phyloP scores from a whole-genome alignment of 495 filamentous ascomycete genomes.

The Astrocystis sublimbata region DNA sequence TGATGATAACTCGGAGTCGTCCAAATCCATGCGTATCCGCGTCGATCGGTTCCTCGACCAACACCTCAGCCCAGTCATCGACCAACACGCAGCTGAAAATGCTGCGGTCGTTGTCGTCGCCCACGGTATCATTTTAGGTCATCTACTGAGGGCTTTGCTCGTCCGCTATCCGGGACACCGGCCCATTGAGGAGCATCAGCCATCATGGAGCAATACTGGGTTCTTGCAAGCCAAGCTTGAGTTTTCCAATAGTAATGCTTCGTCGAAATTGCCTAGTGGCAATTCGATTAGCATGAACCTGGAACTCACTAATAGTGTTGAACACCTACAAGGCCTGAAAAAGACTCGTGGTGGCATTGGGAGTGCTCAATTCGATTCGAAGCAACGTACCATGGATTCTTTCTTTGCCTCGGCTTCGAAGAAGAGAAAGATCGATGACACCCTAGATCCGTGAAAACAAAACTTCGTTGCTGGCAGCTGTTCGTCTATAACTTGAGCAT shows the following conservation, averaged over 20 bases:
- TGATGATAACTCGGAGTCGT: slow-evolving; percentile 51
- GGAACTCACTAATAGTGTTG: slow-evolving; percentile 50
- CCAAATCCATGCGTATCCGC: slow-evolving; percentile 63
- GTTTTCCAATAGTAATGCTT: background rate
- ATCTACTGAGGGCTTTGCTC: slow-evolving; percentile 65
- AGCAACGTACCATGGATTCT: slow-evolving; percentile 71
- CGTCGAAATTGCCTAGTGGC: background rate
- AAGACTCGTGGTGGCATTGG: slow-evolving; percentile 77
- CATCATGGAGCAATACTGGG: slow-evolving; percentile 48
- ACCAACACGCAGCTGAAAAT: slow-evolving; percentile 28
- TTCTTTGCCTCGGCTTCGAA: slow-evolving; percentile 63
- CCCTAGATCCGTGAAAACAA: background rate
- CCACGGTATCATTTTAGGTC: slow-evolving; percentile 75
- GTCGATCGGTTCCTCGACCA: slow-evolving; percentile 62
- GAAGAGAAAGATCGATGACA: slow-evolving; percentile 42
- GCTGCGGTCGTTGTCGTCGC: slow-evolving; percentile 64
- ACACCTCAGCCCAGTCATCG: slow-evolving; percentile 59
- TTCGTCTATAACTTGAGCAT: background rate
- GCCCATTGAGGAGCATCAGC: slow-evolving; percentile 25
- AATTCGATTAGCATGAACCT: slow-evolving; percentile 13
- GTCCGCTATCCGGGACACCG: slow-evolving; percentile 44
- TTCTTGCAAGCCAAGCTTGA: slow-evolving; percentile 28
- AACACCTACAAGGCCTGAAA: slow-evolving; percentile 71
- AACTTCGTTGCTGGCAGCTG: no score
- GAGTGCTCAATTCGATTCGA: slow-evolving; percentile 68